phyloP scores from a whole-genome alignment of 2,329 filamentous ascomycete genomes.

The Colletotrichum tabaci region DNA sequence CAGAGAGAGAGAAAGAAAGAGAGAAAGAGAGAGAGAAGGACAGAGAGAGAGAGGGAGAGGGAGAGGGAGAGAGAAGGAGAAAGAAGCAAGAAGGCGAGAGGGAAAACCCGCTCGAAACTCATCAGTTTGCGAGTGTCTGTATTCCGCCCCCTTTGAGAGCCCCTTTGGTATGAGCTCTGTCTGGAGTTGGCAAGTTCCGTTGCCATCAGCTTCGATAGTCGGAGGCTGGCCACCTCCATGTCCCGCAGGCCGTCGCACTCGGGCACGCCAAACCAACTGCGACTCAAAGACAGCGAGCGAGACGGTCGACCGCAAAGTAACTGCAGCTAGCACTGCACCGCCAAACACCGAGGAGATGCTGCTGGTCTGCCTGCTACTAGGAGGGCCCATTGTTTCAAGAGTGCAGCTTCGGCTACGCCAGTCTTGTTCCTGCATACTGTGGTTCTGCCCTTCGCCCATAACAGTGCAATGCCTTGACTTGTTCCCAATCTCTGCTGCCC shows the following conservation, averaged over 20 bases:
- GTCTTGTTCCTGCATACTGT: conserved; percentile 15
- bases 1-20: no score
- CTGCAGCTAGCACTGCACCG: conserved; percentile 6
- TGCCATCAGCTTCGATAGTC: conserved; percentile 19
- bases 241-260: conserved; percentile 8
- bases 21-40: no score
- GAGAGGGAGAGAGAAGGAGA: neutral
- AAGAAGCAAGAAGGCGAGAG: neutral
- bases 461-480: neutral
- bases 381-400: conserved; percentile 31
- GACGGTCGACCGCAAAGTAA: neutral
- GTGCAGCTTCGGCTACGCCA: conserved; percentile 18
- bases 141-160: neutral
- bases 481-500: conserved; percentile 2
- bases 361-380: neutral
- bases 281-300: neutral
- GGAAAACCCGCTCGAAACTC: conserved; percentile 1
- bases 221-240: conserved; percentile 26
- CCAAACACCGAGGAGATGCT: conserved; percentile 5
- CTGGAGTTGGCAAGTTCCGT: conserved; percentile 17
- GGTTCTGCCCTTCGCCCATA: neutral
- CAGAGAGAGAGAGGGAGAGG: neutral
- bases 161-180: conserved; percentile 15
- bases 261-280: conserved; percentile 17
- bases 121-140: conserved; percentile 6